Conservation (phyloP, 306 rosid species). For the barrel medic (Medicago truncatula) region DNA sequence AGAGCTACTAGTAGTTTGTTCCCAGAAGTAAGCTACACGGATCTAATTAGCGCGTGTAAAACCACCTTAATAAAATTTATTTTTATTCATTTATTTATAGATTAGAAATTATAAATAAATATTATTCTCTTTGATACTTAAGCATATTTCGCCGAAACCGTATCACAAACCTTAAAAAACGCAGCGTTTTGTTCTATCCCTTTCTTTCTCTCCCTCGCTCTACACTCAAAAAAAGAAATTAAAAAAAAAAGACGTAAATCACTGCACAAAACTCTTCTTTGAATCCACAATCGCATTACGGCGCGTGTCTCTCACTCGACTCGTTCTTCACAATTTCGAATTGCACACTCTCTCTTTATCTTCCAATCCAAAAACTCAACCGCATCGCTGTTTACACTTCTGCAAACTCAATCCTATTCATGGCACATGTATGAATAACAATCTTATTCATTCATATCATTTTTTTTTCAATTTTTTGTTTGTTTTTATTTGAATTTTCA, state of each 20-base stretch:
- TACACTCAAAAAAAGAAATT: conserved; percentile 35
- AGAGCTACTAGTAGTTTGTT: not conserved
- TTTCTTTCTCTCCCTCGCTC: not conserved
- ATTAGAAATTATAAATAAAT: not conserved
- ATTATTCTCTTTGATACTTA: not conserved
- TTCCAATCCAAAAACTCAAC: conserved; percentile 31
- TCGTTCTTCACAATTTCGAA: conserved; percentile 13
- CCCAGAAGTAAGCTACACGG: not conserved
- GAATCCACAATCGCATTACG: conserved; percentile 54
- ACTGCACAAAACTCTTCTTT: conserved; percentile 51
- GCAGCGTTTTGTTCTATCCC: conserved; percentile 55
- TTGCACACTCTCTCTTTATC: conserved; percentile 31
- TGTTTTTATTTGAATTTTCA: not conserved
- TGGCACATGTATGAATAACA: conserved; percentile 35
- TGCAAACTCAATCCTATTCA: conserved; percentile 41
- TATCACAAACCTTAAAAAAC: conserved; percentile 62
- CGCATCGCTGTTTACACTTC: conserved; percentile 5
- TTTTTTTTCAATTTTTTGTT: not conserved
- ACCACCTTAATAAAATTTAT: not conserved
- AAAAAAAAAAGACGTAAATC: conserved; percentile 12
- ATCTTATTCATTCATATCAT: not conserved
- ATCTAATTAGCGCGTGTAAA: conserved; percentile 1
- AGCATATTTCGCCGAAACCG: conserved; percentile 26
- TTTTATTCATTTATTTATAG: not conserved
- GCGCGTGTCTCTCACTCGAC: conserved; percentile 53